phyloP scores from a whole-genome alignment of 148 eudicot species.

The Chenopodium album region DNA sequence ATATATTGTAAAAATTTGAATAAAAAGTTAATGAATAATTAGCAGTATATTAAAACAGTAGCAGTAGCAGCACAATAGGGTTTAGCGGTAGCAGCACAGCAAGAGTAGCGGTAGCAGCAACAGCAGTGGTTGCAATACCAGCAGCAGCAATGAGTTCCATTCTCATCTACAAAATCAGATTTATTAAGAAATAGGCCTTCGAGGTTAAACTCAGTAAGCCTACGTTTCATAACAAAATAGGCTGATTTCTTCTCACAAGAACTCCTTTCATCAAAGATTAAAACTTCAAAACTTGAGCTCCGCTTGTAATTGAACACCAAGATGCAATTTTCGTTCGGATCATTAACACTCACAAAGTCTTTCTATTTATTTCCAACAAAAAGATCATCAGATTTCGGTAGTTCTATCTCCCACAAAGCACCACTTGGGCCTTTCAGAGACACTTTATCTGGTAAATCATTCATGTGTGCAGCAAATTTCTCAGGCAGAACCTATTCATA shows the following conservation, averaged over 20 bases:
- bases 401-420: slow-evolving; percentile 34
- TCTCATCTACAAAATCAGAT: too few relatives aligned
- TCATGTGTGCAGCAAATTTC: slow-evolving; percentile 25
- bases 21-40: too few relatives aligned
- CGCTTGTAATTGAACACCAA: slow-evolving; percentile 45
- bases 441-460: slow-evolving; percentile 32
- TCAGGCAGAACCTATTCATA: slow-evolving; percentile 24
- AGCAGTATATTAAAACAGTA: too few relatives aligned
- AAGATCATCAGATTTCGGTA: slow-evolving; percentile 29
- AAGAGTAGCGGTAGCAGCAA: too few relatives aligned
- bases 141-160: too few relatives aligned
- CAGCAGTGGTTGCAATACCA: too few relatives aligned
- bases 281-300: slow-evolving; percentile 43
- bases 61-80: too few relatives aligned
- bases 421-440: slow-evolving; percentile 51
- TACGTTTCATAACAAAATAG: slow-evolving; percentile 44
- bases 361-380: slow-evolving; percentile 45
- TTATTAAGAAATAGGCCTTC: not conserved
- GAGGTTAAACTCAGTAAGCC: not conserved
- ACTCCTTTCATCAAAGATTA: slow-evolving; percentile 42
- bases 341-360: slow-evolving; percentile 39
- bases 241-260: slow-evolving; percentile 51
- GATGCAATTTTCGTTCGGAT: slow-evolving; percentile 33
- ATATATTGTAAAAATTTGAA: too few relatives aligned
- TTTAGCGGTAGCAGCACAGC: too few relatives aligned